Evolutionary conservation across 768 basidiomycete genomes (phyloP).

Genomic region (Phylloporus sp.): DNA sequence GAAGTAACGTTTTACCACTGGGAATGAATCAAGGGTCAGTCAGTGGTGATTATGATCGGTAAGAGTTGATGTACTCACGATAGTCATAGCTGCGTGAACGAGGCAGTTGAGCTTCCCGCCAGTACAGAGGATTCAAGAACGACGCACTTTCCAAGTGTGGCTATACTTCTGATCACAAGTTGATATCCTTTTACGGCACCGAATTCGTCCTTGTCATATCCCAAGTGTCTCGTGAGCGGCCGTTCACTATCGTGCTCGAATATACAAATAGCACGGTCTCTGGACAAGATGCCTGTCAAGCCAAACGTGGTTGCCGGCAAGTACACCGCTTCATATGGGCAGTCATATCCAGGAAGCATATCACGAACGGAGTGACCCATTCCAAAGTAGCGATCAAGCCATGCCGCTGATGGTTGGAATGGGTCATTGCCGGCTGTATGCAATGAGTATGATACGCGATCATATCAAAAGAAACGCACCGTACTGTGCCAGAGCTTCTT

Average conservation of each 20-base stretch:
- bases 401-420: conserved; percentile 55
- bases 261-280: conserved; percentile 57
- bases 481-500: conserved; percentile 62
- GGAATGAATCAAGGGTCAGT: not conserved
- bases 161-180: conserved; percentile 51
- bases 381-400: conserved; percentile 62
- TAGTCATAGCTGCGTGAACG: conserved; percentile 50
- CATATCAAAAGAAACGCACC: conserved; percentile 28
- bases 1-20: conserved; percentile 29
- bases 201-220: conserved; percentile 50
- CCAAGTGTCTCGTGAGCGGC: conserved; percentile 57
- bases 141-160: conserved; percentile 62
- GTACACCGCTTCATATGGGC: conserved; percentile 57
- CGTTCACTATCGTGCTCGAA: conserved; percentile 60
- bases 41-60: not conserved
- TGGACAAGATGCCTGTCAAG: conserved; percentile 39
- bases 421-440: conserved; percentile 55
- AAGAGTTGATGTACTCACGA: conserved; percentile 33
- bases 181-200: conserved; percentile 61
- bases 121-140: not conserved
- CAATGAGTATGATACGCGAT: not conserved
- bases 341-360: conserved; percentile 65
- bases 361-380: conserved; percentile 58
- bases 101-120: not conserved
- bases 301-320: conserved; percentile 56